A percentile compares a stretch with the other conserved stretches of the same genome.
Conservation (phyloP, 257 asterid species). For the Mentha longifolia region DNA sequence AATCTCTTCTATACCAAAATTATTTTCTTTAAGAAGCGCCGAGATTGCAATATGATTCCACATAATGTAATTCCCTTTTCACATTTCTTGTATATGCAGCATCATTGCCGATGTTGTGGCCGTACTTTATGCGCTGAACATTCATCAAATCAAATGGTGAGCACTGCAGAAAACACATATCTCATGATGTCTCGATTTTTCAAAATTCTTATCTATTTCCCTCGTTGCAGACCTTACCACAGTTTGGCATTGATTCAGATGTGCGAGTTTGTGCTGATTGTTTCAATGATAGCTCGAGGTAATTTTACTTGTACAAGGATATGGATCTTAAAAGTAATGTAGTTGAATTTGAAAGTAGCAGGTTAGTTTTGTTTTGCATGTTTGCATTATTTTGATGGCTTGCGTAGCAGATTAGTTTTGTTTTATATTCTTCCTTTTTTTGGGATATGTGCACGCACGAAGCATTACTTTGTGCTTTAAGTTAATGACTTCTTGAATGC, state of each 20-base stretch:
- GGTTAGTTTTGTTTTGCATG: neutral
- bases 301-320: constrained; percentile 36
- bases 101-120: constrained; percentile 97
- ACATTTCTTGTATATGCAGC: constrained; percentile 52
- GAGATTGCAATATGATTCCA: constrained; percentile 27
- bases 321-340: constrained; percentile 24
- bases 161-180: constrained; percentile 28
- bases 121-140: constrained; percentile 93
- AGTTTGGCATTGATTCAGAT: constrained; percentile 77
- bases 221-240: constrained; percentile 83
- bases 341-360: constrained; percentile 29
- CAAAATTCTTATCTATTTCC: neutral
- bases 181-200: constrained; percentile 9
- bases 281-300: constrained; percentile 84
- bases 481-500: constrained; percentile 21
- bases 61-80: constrained; percentile 4
- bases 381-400: constrained; percentile 23
- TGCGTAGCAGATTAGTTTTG: constrained; percentile 4
- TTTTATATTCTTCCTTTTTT: neutral
- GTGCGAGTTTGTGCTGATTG: constrained; percentile 96
- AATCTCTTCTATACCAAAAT: constrained; percentile 8
- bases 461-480: constrained; percentile 16
- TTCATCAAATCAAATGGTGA: constrained; percentile 88
- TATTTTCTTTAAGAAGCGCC: constrained; percentile 12
- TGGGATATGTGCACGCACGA: neutral